phyloP scores from a whole-genome alignment of 306 rosid species.

The Myrica gale region DNA sequence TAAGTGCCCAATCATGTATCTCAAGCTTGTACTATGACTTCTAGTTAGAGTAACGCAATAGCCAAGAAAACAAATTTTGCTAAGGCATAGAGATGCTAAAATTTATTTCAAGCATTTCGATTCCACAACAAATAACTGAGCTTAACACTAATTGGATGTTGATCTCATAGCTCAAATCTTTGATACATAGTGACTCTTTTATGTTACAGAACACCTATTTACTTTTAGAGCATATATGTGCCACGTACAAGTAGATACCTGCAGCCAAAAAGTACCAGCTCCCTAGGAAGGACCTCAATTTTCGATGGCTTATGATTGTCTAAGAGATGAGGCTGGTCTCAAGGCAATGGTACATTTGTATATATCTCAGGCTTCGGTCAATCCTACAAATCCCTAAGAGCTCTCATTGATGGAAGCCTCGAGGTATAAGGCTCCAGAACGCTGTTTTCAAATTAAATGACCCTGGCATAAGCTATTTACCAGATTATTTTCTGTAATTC shows the following conservation, averaged over 20 bases:
- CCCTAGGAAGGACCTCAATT: slow-evolving; percentile 1
- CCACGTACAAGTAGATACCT: not conserved
- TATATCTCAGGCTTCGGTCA: not conserved
- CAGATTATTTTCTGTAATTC: not conserved
- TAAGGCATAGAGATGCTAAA: not conserved
- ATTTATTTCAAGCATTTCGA: not conserved
- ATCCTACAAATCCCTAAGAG: not conserved
- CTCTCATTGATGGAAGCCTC: not conserved
- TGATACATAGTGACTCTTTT: not conserved
- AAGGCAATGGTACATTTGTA: not conserved
- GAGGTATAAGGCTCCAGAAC: not conserved
- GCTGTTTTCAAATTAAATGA: not conserved
- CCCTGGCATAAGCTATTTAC: not conserved
- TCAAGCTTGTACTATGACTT: not conserved
- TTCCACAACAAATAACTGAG: not conserved
- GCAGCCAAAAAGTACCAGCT: slow-evolving; percentile 1
- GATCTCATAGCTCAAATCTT: not conserved
- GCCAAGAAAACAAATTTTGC: not conserved
- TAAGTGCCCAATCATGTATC: not conserved
- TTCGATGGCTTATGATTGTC: not conserved
- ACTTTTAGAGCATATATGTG: not conserved
- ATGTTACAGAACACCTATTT: not conserved
- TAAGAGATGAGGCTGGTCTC: not conserved
- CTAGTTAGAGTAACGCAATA: not conserved
- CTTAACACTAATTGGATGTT: not conserved